Evolutionary conservation across 1,284 basidiomycete species (phyloP).

Genomic region (Cutaneotrichosporon cyanovorans): DNA sequence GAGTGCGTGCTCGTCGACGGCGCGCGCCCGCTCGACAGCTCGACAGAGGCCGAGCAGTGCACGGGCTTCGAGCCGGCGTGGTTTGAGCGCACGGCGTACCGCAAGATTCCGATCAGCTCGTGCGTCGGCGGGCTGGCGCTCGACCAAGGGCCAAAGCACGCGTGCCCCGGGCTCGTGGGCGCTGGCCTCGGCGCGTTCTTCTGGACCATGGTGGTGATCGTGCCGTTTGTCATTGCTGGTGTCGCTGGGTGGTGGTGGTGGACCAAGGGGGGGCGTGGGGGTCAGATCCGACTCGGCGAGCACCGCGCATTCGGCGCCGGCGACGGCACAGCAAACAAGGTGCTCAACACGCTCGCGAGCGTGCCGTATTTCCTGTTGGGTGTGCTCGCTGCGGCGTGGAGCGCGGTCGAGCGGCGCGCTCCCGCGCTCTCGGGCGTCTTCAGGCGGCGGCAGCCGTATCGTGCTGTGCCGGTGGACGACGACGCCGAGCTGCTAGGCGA

Average conservation of each 20-base stretch:
- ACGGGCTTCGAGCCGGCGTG: slow-evolving; percentile 61
- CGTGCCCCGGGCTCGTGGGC: slow-evolving; percentile 63
- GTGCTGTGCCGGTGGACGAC: slow-evolving; percentile 74
- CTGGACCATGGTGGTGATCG: slow-evolving; percentile 64
- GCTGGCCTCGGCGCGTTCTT: slow-evolving; percentile 62
- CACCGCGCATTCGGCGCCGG: slow-evolving; percentile 49
- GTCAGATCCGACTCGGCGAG: slow-evolving; percentile 61
- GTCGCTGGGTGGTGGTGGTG: slow-evolving; percentile 73
- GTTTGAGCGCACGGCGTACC: slow-evolving; percentile 85
- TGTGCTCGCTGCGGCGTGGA: slow-evolving; percentile 57
- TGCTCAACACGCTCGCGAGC: slow-evolving; percentile 64
- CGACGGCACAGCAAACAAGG: slow-evolving; percentile 47
- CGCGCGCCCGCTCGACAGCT: slow-evolving; percentile 49
- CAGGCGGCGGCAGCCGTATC: slow-evolving; percentile 59
- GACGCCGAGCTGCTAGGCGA: slow-evolving; percentile 52
- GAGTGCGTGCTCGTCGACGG: slow-evolving; percentile 69
- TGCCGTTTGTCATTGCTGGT: slow-evolving; percentile 66
- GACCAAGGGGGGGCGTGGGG: slow-evolving; percentile 54
- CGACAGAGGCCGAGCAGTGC: slow-evolving; percentile 55
- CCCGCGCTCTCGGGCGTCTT: slow-evolving; percentile 43
- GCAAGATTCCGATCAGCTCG: slow-evolving; percentile 75
- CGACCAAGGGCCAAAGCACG: slow-evolving; percentile 63
- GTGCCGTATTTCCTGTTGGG: slow-evolving; percentile 83
- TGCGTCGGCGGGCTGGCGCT: slow-evolving; percentile 68
- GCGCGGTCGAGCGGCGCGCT: slow-evolving; percentile 51